Percentiles rank a stretch among this genome's conserved stretches.
phyloP scores from a whole-genome alignment of 1,284 basidiomycete genomes.

The Moesziomyces sp. region DNA sequence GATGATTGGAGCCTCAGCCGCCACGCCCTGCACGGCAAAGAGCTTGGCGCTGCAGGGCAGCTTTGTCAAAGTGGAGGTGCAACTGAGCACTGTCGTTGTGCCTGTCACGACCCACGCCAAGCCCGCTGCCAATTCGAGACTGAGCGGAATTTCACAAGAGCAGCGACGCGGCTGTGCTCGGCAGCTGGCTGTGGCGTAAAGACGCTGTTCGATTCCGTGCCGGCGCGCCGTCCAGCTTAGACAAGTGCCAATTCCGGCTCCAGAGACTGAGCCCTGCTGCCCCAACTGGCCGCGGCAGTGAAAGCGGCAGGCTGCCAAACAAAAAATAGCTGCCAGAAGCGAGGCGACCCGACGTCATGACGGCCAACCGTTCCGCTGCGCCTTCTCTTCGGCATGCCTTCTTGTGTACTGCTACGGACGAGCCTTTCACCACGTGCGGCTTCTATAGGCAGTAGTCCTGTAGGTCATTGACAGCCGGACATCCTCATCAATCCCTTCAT shows the following conservation, averaged over 20 bases:
- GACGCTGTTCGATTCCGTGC: neutral
- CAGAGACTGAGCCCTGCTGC: neutral
- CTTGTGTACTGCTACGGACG: no score
- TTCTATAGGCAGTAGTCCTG: no score
- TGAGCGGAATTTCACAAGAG: neutral
- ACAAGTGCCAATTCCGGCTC: neutral
- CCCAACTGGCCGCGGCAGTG: neutral
- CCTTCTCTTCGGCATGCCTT: no score
- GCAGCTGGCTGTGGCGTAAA: neutral
- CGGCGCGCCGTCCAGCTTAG: neutral
- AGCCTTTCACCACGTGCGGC: no score
- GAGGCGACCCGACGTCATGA: constrained; percentile 2
- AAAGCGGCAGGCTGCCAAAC: no score
- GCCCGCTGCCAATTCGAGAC: no score
- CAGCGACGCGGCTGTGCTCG: neutral
- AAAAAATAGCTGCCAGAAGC: neutral
- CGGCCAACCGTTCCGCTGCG: neutral
- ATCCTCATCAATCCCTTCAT: no score
- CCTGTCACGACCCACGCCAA: neutral
- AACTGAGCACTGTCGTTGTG: neutral
- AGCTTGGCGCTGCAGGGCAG: constrained; percentile 33
- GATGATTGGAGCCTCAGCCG: neutral
- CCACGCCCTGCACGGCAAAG: constrained; percentile 1
- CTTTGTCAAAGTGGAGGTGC: constrained; percentile 19
- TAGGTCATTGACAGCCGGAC: no score